Percentiles rank a stretch among this genome's conserved stretches.
phyloP scores from a whole-genome alignment of 73 alveolate genomes.

The Tetrahymena elliotti region DNA sequence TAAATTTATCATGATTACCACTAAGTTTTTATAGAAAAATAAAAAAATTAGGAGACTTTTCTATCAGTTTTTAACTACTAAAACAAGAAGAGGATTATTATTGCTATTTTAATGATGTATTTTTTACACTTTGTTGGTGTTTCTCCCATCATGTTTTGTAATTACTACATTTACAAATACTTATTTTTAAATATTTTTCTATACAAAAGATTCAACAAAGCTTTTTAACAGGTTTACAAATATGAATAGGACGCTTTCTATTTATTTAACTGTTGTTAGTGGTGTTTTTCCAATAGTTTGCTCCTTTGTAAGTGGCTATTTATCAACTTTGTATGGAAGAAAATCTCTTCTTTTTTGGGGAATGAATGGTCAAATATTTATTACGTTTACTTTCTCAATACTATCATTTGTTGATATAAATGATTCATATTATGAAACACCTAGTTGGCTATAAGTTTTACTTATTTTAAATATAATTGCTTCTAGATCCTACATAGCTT shows the following conservation, averaged over 20 bases:
- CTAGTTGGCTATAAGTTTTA: neutral
- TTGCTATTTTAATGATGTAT: neutral
- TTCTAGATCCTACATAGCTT: neutral
- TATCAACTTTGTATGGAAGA: neutral
- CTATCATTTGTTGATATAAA: neutral
- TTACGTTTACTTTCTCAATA: neutral
- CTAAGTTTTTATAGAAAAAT: neutral
- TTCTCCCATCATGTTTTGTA: neutral
- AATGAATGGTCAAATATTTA: neutral
- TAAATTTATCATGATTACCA: neutral
- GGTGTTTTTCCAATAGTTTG: neutral
- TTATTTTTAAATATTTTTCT: neutral
- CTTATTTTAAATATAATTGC: neutral
- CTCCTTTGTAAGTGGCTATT: neutral
- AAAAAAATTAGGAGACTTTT: neutral
- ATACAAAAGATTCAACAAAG: neutral
- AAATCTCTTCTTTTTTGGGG: neutral
- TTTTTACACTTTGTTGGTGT: neutral
- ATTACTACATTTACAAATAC: neutral
- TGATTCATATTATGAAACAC: neutral
- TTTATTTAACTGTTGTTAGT: neutral
- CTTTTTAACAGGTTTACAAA: neutral
- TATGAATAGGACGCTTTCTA: neutral
- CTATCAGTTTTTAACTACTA: neutral
- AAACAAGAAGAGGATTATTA: neutral